A percentile compares a stretch with the other conserved stretches of the same genome.
These are phyloP conservation scores for Suillus luteus DNA, from an alignment of 768 basidiomycete genomes.

Conservation along the genomic window DNA sequence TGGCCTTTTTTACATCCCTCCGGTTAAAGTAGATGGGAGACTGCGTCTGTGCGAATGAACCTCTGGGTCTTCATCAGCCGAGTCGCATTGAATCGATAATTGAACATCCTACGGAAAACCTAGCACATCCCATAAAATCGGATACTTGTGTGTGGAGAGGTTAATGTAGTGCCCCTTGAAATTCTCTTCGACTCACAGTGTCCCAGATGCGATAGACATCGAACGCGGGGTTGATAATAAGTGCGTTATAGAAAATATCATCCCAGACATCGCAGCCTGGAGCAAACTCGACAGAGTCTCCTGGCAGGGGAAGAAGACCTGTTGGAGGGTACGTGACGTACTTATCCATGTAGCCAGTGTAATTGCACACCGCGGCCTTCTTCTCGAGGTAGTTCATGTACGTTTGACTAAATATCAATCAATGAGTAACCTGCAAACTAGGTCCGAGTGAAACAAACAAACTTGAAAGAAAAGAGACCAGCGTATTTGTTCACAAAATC, in stretches of 20 bases:
- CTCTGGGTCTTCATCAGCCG: slow-evolving; percentile 37
- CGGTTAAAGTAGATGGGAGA: slow-evolving; percentile 72
- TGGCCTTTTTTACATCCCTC: slow-evolving; percentile 60
- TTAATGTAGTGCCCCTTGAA: slow-evolving; percentile 1
- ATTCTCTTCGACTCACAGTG: slow-evolving; percentile 39
- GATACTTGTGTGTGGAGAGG: slow-evolving; percentile 39
- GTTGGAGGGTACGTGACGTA: slow-evolving; percentile 68
- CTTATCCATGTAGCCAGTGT: slow-evolving; percentile 60
- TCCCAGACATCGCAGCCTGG: slow-evolving; percentile 70
- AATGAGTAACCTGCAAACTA: background rate
- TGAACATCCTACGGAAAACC: slow-evolving; percentile 63
- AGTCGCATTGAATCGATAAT: background rate
- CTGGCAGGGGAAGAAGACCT: slow-evolving; percentile 66
- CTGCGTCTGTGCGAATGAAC: slow-evolving; percentile 56
- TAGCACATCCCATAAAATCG: slow-evolving; percentile 76
- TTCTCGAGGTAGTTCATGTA: slow-evolving; percentile 62
- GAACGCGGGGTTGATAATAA: slow-evolving; percentile 72
- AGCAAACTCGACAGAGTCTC: slow-evolving; percentile 45
- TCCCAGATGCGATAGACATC: slow-evolving; percentile 79
- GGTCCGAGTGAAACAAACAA: slow-evolving; percentile 19
- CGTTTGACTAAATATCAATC: slow-evolving; percentile 47
- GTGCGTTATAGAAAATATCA: slow-evolving; percentile 61
- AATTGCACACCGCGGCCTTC: slow-evolving; percentile 55
- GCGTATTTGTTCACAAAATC: slow-evolving; percentile 73
- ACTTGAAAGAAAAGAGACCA: slow-evolving; percentile 75